A percentile compares a stretch with the other conserved stretches of the same genome.
Evolutionary conservation across 805 yeast species (phyloP).

Genomic region (Nakazawaea pomicola): DNA sequence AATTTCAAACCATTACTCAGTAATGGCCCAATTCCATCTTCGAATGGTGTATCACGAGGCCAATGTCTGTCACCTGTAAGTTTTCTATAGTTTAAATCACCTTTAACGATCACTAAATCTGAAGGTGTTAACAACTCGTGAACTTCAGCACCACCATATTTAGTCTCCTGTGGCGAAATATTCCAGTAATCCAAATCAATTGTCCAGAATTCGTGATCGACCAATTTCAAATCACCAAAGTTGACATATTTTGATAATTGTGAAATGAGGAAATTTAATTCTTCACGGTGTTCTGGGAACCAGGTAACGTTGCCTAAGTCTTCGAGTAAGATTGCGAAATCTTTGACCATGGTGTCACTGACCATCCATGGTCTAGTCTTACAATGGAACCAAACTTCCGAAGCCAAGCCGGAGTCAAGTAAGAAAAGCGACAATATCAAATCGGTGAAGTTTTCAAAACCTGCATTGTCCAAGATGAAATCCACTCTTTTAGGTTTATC

Average conservation of each 20-base stretch:
- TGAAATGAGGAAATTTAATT: constrained; percentile 43
- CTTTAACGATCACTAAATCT: constrained; percentile 78
- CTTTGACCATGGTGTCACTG: constrained; percentile 88
- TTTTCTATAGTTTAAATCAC: constrained; percentile 94
- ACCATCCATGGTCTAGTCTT: constrained; percentile 97
- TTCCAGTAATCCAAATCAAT: constrained; percentile 71
- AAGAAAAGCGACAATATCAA: constrained; percentile 59
- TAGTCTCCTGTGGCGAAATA: constrained; percentile 44
- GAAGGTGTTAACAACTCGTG: constrained; percentile 60
- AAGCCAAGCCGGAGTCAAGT: constrained; percentile 64
- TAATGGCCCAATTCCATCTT: constrained; percentile 62
- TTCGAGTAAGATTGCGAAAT: constrained; percentile 52
- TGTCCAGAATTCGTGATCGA: constrained; percentile 84
- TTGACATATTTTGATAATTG: constrained; percentile 38
- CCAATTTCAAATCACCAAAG: constrained; percentile 43
- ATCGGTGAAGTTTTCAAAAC: constrained; percentile 93
- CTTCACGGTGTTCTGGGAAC: constrained; percentile 45
- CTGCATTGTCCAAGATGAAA: constrained; percentile 87
- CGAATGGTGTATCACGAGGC: constrained; percentile 77
- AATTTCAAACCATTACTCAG: constrained; percentile 58
- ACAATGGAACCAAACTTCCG: constrained; percentile 72
- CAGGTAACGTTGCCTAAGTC: constrained; percentile 49
- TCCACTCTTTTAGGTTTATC: constrained; percentile 74
- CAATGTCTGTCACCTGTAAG: constrained; percentile 87
- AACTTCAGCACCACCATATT: constrained; percentile 55